phyloP scores from a whole-genome alignment of 1,139 yeast genomes.

The Torulaspora globosa region DNA sequence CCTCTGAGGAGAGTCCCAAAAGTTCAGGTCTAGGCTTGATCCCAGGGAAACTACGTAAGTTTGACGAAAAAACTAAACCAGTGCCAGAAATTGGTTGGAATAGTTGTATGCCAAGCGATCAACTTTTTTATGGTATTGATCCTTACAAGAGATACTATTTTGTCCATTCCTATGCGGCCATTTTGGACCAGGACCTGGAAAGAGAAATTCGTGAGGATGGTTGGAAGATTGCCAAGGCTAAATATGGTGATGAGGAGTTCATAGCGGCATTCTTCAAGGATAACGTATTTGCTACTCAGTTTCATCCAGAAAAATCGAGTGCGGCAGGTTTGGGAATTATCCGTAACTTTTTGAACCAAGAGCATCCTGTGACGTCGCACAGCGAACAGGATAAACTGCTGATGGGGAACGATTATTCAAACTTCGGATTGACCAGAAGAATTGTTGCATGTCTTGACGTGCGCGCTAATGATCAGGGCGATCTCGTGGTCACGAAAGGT shows the following conservation, averaged over 20 bases:
- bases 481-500: conserved; percentile 93
- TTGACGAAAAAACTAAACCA: conserved; percentile 61
- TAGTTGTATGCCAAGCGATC: conserved; percentile 37
- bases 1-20: conserved; percentile 69
- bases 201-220: conserved; percentile 45
- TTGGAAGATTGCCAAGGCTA: conserved; percentile 73
- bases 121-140: conserved; percentile 55
- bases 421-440: conserved; percentile 77
- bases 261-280: conserved; percentile 77
- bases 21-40: conserved; percentile 54
- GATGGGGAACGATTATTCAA: conserved; percentile 44
- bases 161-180: conserved; percentile 89
- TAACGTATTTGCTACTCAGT: conserved; percentile 89
- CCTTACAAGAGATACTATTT: conserved; percentile 75
- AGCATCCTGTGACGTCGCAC: conserved; percentile 32
- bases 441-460: conserved; percentile 95
- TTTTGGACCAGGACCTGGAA: conserved; percentile 43
- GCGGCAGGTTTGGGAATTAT: conserved; percentile 77
- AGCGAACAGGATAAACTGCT: conserved; percentile 21
- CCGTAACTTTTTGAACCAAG: conserved; percentile 61
- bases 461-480: conserved; percentile 91
- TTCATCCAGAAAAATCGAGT: conserved; percentile 97
- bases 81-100: conserved; percentile 99
- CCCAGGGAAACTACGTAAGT: conserved; percentile 53
- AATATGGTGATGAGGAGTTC: conserved; percentile 75